These are phyloP conservation scores for Fistulina hepatica DNA, from an alignment of 1,284 basidiomycete species.

Conservation along the genomic window DNA sequence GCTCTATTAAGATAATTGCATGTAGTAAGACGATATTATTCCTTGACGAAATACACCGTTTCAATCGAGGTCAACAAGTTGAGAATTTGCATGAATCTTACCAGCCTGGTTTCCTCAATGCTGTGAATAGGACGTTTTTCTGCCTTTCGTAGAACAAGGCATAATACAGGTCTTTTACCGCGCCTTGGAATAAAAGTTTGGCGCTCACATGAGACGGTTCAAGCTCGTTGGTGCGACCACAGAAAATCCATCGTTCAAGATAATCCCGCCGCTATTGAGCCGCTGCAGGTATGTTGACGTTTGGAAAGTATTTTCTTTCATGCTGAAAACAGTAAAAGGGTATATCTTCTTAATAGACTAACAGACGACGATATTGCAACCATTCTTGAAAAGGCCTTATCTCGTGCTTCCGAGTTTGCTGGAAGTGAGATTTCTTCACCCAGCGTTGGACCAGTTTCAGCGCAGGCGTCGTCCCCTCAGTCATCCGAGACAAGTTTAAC, in stretches of 20 bases:
- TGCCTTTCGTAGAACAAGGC: constrained; percentile 74
- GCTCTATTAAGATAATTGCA: constrained; percentile 4
- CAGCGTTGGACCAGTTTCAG: constrained; percentile 9
- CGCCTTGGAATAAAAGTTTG: constrained; percentile 7
- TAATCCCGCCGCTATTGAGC: constrained; percentile 68
- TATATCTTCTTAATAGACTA: constrained; percentile 54
- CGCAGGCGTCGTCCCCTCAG: constrained; percentile 12
- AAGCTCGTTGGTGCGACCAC: constrained; percentile 83
- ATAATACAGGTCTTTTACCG: constrained; percentile 38
- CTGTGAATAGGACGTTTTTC: constrained; percentile 52
- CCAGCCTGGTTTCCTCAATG: constrained; percentile 1
- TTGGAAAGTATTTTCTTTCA: not conserved
- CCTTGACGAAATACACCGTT: constrained; percentile 85
- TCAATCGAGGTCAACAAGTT: constrained; percentile 77
- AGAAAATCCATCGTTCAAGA: constrained; percentile 85
- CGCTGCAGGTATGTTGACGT: constrained; percentile 55
- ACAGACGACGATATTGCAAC: constrained; percentile 44
- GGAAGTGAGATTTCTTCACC: constrained; percentile 11
- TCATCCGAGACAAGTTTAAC: constrained; percentile 8
- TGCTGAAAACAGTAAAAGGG: constrained; percentile 27
- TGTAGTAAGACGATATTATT: constrained; percentile 61
- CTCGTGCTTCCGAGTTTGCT: constrained; percentile 24
- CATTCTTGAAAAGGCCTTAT: constrained; percentile 42
- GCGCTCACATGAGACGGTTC: constrained; percentile 12
- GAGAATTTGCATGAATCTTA: constrained; percentile 1